Conservation (phyloP, 2,329 filamentous ascomycete genomes). For the Botrytis fragariae region DNA sequence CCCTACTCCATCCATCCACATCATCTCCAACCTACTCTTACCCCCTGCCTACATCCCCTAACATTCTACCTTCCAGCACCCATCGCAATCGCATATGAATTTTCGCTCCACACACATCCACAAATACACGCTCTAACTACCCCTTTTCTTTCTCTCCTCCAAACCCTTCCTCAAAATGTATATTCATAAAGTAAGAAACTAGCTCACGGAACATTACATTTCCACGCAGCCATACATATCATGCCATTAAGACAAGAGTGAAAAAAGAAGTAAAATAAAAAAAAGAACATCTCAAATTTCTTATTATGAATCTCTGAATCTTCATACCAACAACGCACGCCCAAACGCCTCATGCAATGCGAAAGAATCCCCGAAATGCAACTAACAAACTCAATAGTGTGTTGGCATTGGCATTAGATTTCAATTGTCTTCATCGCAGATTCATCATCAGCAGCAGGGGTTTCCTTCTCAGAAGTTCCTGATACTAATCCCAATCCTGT, state of each 20-base stretch:
- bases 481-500: slow-evolving; percentile 29
- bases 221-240: neutral
- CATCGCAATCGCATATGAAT: neutral
- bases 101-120: neutral
- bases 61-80: neutral
- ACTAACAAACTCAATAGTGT: slow-evolving; percentile 12
- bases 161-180: neutral
- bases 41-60: neutral
- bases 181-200: slow-evolving; percentile 6
- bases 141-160: neutral
- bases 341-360: slow-evolving; percentile 19
- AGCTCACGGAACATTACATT: neutral
- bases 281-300: slow-evolving; percentile 11
- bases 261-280: neutral
- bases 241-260: slow-evolving; percentile 8
- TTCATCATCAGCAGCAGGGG: slow-evolving; percentile 38
- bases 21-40: too few species aligned
- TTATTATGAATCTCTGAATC: slow-evolving; percentile 12
- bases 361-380: slow-evolving; percentile 12
- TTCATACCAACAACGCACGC: slow-evolving; percentile 7
- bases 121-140: neutral
- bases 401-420: slow-evolving; percentile 31
- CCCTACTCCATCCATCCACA: neutral
- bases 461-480: slow-evolving; percentile 31
- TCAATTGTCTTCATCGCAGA: slow-evolving; percentile 40